Evolutionary conservation across 2,329 filamentous ascomycete genomes (phyloP), one percentile per base, ranked within the genome.

Genomic region (Parastagonospora nodorum): DNA sequence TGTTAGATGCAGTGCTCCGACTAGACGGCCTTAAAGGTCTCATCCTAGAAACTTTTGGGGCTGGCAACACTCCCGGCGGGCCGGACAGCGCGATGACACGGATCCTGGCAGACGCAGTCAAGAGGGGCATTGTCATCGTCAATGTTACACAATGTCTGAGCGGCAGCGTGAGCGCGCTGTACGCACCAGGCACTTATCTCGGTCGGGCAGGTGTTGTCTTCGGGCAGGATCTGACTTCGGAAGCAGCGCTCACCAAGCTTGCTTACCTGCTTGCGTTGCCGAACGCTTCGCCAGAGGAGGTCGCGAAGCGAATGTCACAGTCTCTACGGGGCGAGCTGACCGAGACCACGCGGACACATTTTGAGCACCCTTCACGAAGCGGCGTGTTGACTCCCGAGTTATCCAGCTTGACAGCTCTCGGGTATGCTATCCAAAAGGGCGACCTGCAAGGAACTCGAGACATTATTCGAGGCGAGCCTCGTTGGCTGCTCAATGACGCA

Each of bases 11-110:
- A 1, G 90, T 96, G 12, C 79, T 96, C 52, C 83, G 83, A 38
- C 78, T 92, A 29, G 86, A 90, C n/a, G 85, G 86, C 40, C 80
- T 97, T 11, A 85, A 86, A 42, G 92, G 92, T 1, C 80, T 96
- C 42, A 86, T 97, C 33, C 82, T 97, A 37, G 92, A 96, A 76
- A 96, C 92, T 0, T 96, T 96, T 72, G 92, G 92, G 52, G 92
- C 94, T 71, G 92, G 92, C 49, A 97, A 96, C 74, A 89, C 92
- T 9, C 92, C 92, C 2, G 88, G 88, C 33, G 91, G 90, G 28
- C 82, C 87, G 41, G 89, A 94, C 68, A 89, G 89, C 48, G 86
- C 85, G 44, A 82, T 96, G 71, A 92, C 88, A 12, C 85, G 85
- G 47, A 89, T 93, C 42, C 85, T 96, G 64, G 82, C 84, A 14